These are phyloP conservation scores for Clarkia xantiana DNA, from an alignment of 345 rosid species.

Conservation along the genomic window DNA sequence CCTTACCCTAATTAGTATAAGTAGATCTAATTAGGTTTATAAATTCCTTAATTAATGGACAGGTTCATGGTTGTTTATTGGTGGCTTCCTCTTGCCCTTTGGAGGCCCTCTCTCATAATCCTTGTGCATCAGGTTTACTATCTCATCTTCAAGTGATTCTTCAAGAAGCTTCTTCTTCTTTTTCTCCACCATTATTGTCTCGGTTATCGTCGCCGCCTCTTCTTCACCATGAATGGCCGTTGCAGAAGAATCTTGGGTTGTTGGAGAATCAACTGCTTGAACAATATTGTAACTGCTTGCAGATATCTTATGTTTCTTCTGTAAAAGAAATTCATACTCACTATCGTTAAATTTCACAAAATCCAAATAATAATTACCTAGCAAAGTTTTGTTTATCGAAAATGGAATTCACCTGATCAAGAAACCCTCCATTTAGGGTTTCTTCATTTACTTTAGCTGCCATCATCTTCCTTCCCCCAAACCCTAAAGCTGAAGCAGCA, in stretches of 20 bases:
- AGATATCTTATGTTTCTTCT: conserved; percentile 6
- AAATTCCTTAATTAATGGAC: conserved; percentile 2
- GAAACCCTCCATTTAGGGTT: conserved; percentile 2
- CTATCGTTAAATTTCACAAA: neutral
- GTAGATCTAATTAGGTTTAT: neutral
- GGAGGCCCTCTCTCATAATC: conserved; percentile 12
- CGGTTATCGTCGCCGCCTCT: neutral
- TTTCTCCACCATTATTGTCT: conserved; percentile 5
- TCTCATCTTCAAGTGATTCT: conserved; percentile 4
- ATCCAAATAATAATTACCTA: too few relatives aligned
- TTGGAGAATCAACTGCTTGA: conserved; percentile 4
- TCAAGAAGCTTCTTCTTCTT: neutral
- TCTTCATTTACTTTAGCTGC: conserved; percentile 4
- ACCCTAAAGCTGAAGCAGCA: conserved; percentile 2
- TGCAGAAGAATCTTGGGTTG: neutral
- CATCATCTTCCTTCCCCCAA: conserved; percentile 31
- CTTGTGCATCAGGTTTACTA: conserved; percentile 4
- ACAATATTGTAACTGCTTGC: neutral
- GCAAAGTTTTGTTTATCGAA: neutral
- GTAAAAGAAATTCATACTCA: conserved; percentile 1
- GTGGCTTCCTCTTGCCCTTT: conserved; percentile 13
- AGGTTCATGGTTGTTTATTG: conserved; percentile 12
- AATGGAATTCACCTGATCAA: conserved; percentile 1
- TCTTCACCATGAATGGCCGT: neutral
- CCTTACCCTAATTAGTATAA: neutral